These are phyloP conservation scores for Xylaria sp. DNA, from an alignment of 2,329 filamentous ascomycete genomes.

Conservation along the genomic window DNA sequence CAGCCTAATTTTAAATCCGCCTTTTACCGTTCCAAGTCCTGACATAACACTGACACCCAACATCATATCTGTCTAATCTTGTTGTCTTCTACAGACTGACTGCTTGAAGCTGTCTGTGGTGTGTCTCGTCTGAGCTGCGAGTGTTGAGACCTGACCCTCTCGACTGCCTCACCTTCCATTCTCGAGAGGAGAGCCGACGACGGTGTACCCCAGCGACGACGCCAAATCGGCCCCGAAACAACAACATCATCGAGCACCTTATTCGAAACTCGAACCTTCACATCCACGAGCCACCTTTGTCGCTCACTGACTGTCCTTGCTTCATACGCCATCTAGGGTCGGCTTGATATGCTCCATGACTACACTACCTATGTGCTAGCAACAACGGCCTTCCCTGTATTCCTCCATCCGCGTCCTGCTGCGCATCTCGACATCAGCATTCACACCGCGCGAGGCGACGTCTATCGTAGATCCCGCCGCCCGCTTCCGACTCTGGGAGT, in stretches of 20 bases:
- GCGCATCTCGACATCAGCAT: slow-evolving; percentile 10
- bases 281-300: not conserved
- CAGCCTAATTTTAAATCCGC: slow-evolving; percentile 12
- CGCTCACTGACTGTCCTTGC: not conserved
- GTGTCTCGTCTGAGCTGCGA: not conserved
- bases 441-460: not conserved
- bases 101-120: not conserved
- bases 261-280: not conserved
- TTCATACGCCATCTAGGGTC: not conserved
- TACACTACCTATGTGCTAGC: slow-evolving; percentile 2
- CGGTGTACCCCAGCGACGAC: not conserved
- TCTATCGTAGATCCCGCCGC: not conserved
- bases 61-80: not conserved
- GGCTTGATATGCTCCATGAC: slow-evolving; percentile 32
- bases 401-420: not conserved
- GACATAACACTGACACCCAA: slow-evolving; percentile 23
- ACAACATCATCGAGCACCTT: not conserved
- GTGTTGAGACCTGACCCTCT: not conserved
- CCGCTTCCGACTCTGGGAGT: not conserved
- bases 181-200: not conserved
- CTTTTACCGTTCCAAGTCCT: slow-evolving; percentile 16
- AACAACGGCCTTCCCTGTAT: slow-evolving; percentile 18
- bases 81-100: not conserved
- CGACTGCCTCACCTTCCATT: not conserved
- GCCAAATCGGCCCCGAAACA: not conserved